phyloP scores from a whole-genome alignment of 306 rosid species.

The Senna tora region DNA sequence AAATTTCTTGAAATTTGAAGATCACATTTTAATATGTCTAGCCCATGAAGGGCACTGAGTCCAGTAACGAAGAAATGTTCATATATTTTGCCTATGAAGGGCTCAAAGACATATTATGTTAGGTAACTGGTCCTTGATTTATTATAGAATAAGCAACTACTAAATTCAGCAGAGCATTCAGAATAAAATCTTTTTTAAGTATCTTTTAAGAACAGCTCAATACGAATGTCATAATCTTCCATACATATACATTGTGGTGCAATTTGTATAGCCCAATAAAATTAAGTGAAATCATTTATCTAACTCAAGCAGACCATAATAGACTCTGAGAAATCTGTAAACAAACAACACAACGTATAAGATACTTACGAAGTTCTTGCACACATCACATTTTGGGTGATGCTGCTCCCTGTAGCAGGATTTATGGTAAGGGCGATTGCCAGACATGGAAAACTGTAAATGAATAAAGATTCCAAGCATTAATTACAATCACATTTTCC shows the following conservation, averaged over 20 bases:
- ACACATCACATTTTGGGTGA: constrained; percentile 97
- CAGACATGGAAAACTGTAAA: constrained; percentile 83
- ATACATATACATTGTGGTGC: constrained; percentile 11
- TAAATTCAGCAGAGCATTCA: constrained; percentile 8
- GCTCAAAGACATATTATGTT: background rate
- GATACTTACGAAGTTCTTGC: constrained; percentile 76
- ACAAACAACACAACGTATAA: constrained; percentile 27
- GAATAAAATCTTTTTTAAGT: constrained; percentile 9
- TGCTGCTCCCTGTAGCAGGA: constrained; percentile 87
- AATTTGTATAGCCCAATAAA: constrained; percentile 24
- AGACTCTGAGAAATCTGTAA: background rate
- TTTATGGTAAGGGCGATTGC: constrained; percentile 78
- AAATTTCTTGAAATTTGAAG: constrained; percentile 26
- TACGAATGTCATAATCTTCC: constrained; percentile 16
- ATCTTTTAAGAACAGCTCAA: constrained; percentile 9
- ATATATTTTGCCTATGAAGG: background rate
- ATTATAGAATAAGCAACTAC: constrained; percentile 7
- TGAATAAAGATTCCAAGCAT: constrained; percentile 33
- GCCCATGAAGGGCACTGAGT: constrained; percentile 8
- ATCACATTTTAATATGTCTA: constrained; percentile 16
- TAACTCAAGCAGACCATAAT: constrained; percentile 17
- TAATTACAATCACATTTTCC: constrained; percentile 25
- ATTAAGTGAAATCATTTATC: background rate
- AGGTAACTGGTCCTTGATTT: constrained; percentile 18
- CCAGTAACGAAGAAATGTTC: background rate